Conservation (phyloP, 2,329 filamentous ascomycete genomes). For the Chaetomium sp. region DNA sequence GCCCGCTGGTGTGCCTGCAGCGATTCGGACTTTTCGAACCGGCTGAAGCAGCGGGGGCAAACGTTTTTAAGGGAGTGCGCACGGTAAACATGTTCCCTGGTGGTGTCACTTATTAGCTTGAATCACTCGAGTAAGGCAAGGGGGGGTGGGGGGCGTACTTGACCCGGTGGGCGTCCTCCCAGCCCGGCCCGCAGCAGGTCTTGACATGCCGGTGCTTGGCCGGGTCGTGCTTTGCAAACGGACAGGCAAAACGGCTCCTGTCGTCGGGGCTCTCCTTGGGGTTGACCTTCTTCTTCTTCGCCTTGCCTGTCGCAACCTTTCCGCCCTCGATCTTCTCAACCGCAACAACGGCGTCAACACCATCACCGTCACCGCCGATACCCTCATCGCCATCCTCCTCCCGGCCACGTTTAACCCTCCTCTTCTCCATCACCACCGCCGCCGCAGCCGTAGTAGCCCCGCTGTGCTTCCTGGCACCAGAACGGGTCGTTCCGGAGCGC, state of each 20-base stretch:
- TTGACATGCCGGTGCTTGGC: conserved; percentile 18
- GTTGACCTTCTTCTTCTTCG: conserved; percentile 18
- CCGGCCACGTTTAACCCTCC: conserved; percentile 15
- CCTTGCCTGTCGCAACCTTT: neutral
- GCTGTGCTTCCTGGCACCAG: neutral
- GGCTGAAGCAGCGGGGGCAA: conserved; percentile 25
- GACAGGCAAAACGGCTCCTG: conserved; percentile 19
- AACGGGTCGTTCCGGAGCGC: no score
- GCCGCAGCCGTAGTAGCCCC: neutral
- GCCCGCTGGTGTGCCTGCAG: conserved; percentile 24
- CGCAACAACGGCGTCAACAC: neutral
- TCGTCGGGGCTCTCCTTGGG: conserved; percentile 1
- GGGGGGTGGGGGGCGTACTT: conserved; percentile 16
- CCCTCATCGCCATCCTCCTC: conserved; percentile 10
- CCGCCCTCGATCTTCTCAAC: no score
- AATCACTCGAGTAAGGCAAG: neutral
- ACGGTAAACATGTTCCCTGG: conserved; percentile 27
- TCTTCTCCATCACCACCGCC: neutral
- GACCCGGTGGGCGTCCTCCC: conserved; percentile 22
- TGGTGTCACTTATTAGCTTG: neutral
- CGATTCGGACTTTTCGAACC: conserved; percentile 20
- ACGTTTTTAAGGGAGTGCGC: conserved; percentile 22
- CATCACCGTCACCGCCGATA: neutral
- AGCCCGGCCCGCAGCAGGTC: conserved; percentile 25
- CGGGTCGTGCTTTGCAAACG: conserved; percentile 23